These are phyloP conservation scores for Fagopyrum tataricum DNA, from an alignment of 148 eudicot species.

Conservation along the genomic window DNA sequence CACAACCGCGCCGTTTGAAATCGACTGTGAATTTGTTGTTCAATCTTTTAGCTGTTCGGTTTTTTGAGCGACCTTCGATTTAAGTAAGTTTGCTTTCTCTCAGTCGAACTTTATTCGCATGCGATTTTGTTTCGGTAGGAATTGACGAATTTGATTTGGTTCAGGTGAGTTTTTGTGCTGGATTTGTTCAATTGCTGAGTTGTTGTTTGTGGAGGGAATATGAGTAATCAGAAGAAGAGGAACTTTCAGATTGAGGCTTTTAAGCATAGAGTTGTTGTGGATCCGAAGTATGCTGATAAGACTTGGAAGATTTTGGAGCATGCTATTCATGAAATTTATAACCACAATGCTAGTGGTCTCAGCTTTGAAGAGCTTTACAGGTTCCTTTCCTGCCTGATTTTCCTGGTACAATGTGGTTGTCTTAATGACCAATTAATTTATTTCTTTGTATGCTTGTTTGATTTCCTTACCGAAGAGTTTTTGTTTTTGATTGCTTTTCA, in stretches of 20 bases:
- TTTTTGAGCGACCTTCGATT: not conserved
- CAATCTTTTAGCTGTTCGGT: not conserved
- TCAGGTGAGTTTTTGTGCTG: not conserved
- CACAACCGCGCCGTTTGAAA: not conserved
- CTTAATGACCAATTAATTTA: not conserved
- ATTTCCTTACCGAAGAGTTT: not conserved
- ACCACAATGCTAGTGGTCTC: slow-evolving; percentile 70
- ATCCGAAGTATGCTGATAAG: slow-evolving; percentile 79
- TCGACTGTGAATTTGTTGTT: not conserved
- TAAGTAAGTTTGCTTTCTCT: not conserved
- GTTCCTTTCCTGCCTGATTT: slow-evolving; percentile 24
- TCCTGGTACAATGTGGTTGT: not conserved
- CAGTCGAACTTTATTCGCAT: not conserved
- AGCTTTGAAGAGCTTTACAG: slow-evolving; percentile 83
- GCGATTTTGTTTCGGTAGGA: not conserved
- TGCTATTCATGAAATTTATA: slow-evolving; percentile 77
- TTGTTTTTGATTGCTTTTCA: not conserved
- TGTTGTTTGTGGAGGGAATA: slow-evolving; percentile 13
- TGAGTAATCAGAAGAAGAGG: slow-evolving; percentile 65
- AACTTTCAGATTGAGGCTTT: slow-evolving; percentile 75
- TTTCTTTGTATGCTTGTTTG: not conserved
- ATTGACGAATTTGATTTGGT: not conserved
- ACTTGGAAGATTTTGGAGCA: slow-evolving; percentile 77
- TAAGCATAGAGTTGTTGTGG: slow-evolving; percentile 71
- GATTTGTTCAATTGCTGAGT: not conserved